Evolutionary conservation across 129 eudicot species (phyloP).

Genomic region (Smallanthus sonchifolius): DNA sequence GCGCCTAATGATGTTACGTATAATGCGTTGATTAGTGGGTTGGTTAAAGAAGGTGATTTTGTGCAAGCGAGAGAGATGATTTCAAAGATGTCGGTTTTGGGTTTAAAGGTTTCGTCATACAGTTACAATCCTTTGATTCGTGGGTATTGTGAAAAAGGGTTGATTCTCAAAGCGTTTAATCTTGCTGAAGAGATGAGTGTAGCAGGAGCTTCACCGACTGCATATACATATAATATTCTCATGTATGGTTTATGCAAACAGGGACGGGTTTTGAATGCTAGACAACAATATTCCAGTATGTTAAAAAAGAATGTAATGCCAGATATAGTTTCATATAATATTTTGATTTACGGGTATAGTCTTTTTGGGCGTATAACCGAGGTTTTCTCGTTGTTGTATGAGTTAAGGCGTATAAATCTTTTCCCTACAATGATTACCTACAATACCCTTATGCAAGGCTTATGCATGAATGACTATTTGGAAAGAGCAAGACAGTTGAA

Average conservation of each 20-base stretch:
- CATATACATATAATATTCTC: slow-evolving; percentile 47
- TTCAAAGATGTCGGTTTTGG: slow-evolving; percentile 34
- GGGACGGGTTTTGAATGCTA: slow-evolving; percentile 44
- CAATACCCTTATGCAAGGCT: slow-evolving; percentile 57
- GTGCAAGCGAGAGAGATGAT: slow-evolving; percentile 50
- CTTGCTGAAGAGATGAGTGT: slow-evolving; percentile 57
- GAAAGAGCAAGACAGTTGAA: slow-evolving; percentile 43
- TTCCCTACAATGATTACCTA: slow-evolving; percentile 48
- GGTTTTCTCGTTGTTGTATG: slow-evolving; percentile 50
- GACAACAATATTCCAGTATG: slow-evolving; percentile 47
- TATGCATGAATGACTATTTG: slow-evolving; percentile 43
- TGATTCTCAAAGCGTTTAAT: slow-evolving; percentile 52
- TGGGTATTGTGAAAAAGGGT: slow-evolving; percentile 57
- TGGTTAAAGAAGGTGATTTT: slow-evolving; percentile 42
- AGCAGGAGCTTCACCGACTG: slow-evolving; percentile 43
- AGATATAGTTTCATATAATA: slow-evolving; percentile 55
- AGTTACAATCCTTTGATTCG: slow-evolving; percentile 58
- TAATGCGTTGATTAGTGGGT: slow-evolving; percentile 49
- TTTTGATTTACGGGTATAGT: slow-evolving; percentile 61
- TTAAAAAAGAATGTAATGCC: slow-evolving; percentile 43
- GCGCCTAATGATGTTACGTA: slow-evolving; percentile 45
- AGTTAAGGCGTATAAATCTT: slow-evolving; percentile 37
- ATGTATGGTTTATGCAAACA: slow-evolving; percentile 63
- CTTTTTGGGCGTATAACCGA: slow-evolving; percentile 42
- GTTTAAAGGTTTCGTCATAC: slow-evolving; percentile 52